Conservation (phyloP, 352 stramenopile genomes). For the Phytophthora idaei region DNA sequence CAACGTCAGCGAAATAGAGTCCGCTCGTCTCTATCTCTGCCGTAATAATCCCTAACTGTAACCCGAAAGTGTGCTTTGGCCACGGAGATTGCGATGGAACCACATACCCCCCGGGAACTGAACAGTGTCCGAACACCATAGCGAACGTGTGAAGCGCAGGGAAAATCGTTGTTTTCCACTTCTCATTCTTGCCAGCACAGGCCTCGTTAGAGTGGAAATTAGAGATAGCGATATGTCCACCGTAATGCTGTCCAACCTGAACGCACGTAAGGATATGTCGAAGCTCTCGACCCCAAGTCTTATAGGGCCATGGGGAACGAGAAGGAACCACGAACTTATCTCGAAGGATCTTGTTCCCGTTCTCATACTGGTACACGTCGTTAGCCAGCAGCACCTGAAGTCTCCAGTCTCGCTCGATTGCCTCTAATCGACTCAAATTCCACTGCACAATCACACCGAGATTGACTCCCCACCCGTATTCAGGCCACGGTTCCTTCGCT, state of each 20-base stretch:
- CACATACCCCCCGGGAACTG: constrained; percentile 21
- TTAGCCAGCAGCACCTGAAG: constrained; percentile 28
- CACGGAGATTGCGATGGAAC: constrained; percentile 29
- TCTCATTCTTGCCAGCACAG: constrained; percentile 1
- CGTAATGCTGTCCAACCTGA: constrained; percentile 30
- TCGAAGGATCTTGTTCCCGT: constrained; percentile 26
- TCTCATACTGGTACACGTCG: constrained; percentile 33
- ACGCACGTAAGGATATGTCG: constrained; percentile 25
- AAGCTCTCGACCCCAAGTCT: constrained; percentile 31
- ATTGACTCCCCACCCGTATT: constrained; percentile 32
- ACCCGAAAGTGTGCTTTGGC: constrained; percentile 18
- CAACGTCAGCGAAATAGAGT: constrained; percentile 30
- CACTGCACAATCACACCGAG: constrained; percentile 32
- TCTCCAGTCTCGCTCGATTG: constrained; percentile 33
- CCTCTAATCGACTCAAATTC: constrained; percentile 26
- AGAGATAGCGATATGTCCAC: constrained; percentile 24
- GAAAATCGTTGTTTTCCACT: constrained; percentile 32
- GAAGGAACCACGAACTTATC: constrained; percentile 36
- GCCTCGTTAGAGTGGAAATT: constrained; percentile 16
- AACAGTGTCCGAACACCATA: constrained; percentile 32
- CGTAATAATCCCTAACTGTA: constrained; percentile 23
- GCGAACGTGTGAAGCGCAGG: constrained; percentile 31
- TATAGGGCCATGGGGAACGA: constrained; percentile 31
- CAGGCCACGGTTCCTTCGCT: constrained; percentile 29
- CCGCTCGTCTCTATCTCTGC: constrained; percentile 23